Evolutionary conservation across 768 basidiomycete genomes (phyloP), one percentile per base, ranked within the genome.

Genomic region (Pleurotus tuoliensis): DNA sequence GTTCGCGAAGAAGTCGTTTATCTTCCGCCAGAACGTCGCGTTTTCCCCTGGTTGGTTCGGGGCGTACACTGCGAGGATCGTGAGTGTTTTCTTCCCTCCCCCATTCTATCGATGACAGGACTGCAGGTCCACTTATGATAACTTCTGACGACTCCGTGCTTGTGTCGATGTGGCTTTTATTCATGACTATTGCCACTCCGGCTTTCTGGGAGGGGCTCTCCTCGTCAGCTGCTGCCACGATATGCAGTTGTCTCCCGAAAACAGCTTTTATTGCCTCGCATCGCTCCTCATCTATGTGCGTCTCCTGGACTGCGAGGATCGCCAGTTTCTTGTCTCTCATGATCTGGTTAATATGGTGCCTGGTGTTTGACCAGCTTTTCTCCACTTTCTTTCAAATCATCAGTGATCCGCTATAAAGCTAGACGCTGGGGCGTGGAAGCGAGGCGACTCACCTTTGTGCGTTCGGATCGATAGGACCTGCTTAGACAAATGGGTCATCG

Each of bases 131-230:
- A 16, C 64, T 68, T 0, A 71, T 56, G 12, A 74, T 44, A 7
- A 49, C 15, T 7, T 5, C 47, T 0, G 37, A n/a, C 27, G 40
- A 51, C 1, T 41, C 44, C 15, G 68, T 61, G 0, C 61, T 43
- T 22, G 61, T 59, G 5, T 58, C 55, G 5, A 63, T 63, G 3
- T 65, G 25, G 11, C 61, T 27, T 59, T 68, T 74, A 49, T 76
- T 74, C 9, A 76, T 44, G 0, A 72, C 61, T 2, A 75, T 56
- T 3, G 73, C 74, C 3, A 75, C 65, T 30, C 73, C 73, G 56
- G 53, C 61, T 16, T 37, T 61, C 2, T 63, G 56, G 25, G 63
- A 68, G 8, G 65, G 53, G 1, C 50, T 40, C 3, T 57, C 27
- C n/a, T 51, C 44, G 47, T 68, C 58, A 5, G 18, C 34, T 0